Conservation (phyloP, 352 stramenopile species). For the Phytopythium chamaehyphon region DNA sequence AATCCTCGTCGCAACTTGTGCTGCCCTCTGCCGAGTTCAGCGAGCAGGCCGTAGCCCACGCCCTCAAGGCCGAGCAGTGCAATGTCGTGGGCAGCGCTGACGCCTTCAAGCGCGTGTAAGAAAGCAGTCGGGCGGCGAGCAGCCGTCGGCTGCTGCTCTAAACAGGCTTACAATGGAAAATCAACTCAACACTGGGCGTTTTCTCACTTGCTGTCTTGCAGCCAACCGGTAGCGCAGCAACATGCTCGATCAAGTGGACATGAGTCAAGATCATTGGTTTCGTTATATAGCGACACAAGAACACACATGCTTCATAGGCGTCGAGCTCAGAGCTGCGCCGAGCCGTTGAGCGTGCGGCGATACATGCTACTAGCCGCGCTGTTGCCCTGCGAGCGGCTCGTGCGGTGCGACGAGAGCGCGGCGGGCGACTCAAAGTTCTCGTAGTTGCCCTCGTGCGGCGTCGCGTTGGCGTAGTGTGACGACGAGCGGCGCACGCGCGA, state of each 20-base stretch:
- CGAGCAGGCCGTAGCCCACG: conserved; percentile 65
- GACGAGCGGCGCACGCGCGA: conserved; percentile 61
- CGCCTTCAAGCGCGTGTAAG: conserved; percentile 85
- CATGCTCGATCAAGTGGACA: too few species aligned
- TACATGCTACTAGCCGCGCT: conserved; percentile 2
- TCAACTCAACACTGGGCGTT: too few species aligned
- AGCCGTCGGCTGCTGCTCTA: too few species aligned
- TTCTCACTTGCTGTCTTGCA: too few species aligned
- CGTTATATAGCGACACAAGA: too few species aligned
- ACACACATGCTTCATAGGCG: too few species aligned
- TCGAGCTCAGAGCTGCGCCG: conserved; percentile 12
- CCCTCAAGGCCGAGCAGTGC: conserved; percentile 71
- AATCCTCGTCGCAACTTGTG: conserved; percentile 72
- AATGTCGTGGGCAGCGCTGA: conserved; percentile 72
- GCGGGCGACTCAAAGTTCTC: conserved; percentile 79
- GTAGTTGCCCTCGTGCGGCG: conserved; percentile 60
- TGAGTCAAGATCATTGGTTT: too few species aligned
- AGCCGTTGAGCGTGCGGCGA: conserved; percentile 32
- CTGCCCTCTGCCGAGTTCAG: conserved; percentile 69
- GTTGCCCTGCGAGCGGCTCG: conserved; percentile 13
- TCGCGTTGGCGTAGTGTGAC: conserved; percentile 44
- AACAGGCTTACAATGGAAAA: too few species aligned
- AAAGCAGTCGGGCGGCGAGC: neutral
- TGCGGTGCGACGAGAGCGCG: conserved; percentile 13
- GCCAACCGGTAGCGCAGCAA: too few species aligned